Evolutionary conservation across 108 stramenopile genomes (phyloP), one percentile per base, ranked within the genome.

Genomic region (Nitzschia palea): DNA sequence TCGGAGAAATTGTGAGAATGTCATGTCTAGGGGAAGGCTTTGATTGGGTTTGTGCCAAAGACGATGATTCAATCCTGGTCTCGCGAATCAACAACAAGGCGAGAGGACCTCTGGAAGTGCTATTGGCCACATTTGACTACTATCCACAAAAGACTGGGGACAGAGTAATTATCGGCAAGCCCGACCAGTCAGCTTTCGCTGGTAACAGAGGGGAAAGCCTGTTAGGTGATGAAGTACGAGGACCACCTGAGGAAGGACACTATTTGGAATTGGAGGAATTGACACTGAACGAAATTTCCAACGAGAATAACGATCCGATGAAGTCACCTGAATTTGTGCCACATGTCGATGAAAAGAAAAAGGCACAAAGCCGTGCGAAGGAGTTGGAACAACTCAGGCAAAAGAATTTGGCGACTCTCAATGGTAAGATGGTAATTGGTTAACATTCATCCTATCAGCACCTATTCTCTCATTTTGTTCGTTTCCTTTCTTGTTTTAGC

Each of bases 31-130:
- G 26, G 12, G 50, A n/a, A 51, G 55, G 28, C 18, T 32, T 56
- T 15, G 55, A 56, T 56, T 56, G 55, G 55, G 20, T 56, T 1
- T 56, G 55, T 14, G 37, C 37, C 14, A n/a, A n/a, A n/a, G 55
- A 27, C 1, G 55, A 56, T 29, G 55, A 56, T 12, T 18, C 55
- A 29, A 34, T 56, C 26, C n/a, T 33, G 14, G 32, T 32, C 15
- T 31, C 33, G 22, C 26, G 55, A 34, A 6, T 51, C 5, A 20
- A 22, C 5, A 51, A 20, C 6, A 2, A 15, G 3, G n/a, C 15
- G 28, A 56, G 33, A 20, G 55, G 55, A 20, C 22, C 55, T 2
- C 30, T 56, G 55, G 55, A 28, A 32, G 22, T 32, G 2, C 4
- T 56, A 1, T 22, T 56, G n/a, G 30, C 55, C 6, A 32, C 3